Percentiles rank a stretch among this genome's conserved stretches.
Conservation (phyloP, 1,284 basidiomycete genomes). For the Papiliotrema flavescens region DNA sequence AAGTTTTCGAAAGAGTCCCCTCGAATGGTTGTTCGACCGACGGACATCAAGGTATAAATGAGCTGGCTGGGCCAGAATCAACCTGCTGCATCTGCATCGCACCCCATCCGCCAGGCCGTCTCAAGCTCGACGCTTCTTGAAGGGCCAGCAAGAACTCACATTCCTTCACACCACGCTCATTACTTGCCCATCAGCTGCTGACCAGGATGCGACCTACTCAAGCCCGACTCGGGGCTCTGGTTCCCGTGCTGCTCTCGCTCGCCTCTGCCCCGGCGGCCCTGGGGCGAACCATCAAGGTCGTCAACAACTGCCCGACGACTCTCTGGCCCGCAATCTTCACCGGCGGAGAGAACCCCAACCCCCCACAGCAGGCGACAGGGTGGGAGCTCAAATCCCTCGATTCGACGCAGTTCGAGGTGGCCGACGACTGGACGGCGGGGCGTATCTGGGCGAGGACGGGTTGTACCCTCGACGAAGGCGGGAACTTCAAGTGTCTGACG, state of each 20-base stretch:
- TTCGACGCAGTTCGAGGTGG: slow-evolving; percentile 15
- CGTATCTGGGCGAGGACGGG: slow-evolving; percentile 34
- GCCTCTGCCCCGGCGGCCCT: not conserved
- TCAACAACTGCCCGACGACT: slow-evolving; percentile 23
- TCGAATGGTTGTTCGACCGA: too few relatives aligned
- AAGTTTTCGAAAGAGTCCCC: too few relatives aligned
- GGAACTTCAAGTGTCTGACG: slow-evolving; percentile 22
- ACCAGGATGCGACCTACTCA: too few relatives aligned
- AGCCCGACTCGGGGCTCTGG: not conserved
- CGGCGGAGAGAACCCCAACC: not conserved
- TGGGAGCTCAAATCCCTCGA: slow-evolving; percentile 21
- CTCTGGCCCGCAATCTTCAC: slow-evolving; percentile 29
- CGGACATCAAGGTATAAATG: too few relatives aligned
- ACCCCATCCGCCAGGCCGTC: not conserved
- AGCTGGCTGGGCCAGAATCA: too few relatives aligned
- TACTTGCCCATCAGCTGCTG: not conserved
- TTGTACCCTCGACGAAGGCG: slow-evolving; percentile 16
- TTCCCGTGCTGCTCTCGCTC: not conserved
- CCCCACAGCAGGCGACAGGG: slow-evolving; percentile 23
- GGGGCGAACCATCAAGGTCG: slow-evolving; percentile 25
- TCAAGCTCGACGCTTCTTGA: not conserved
- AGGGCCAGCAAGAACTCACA: not conserved
- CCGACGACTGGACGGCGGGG: slow-evolving; percentile 22
- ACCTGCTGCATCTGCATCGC: not conserved
- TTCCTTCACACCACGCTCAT: not conserved